A percentile compares a stretch with the other conserved stretches of the same genome.
Conservation (phyloP, 257 asterid genomes). For the Lithospermum erythrorhizon region DNA sequence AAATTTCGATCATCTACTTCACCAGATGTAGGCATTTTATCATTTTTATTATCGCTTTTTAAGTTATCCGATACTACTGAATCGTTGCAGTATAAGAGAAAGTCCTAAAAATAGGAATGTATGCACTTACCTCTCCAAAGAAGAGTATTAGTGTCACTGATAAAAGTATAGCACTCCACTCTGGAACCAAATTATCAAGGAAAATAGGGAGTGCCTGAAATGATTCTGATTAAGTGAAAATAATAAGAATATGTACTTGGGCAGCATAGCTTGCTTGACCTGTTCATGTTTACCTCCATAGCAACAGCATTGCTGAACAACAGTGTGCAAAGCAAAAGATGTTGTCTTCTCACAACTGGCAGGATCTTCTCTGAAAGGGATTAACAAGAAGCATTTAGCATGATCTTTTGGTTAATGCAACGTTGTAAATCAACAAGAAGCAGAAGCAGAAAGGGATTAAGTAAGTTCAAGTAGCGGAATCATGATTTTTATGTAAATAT, state of each 20-base stretch:
- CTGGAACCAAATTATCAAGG: conserved; percentile 44
- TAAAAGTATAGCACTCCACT: conserved; percentile 69
- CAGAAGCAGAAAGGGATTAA: not conserved
- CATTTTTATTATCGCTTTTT: not conserved
- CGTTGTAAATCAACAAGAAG: not conserved
- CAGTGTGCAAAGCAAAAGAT: conserved; percentile 71
- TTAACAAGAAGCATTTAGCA: too few relatives aligned
- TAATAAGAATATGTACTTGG: conserved; percentile 2
- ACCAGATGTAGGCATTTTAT: not conserved
- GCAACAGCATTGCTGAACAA: conserved; percentile 71
- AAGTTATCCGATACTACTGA: not conserved
- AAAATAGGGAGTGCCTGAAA: conserved; percentile 85
- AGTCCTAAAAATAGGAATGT: too few relatives aligned
- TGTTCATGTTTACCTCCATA: conserved; percentile 41
- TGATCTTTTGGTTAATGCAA: not conserved
- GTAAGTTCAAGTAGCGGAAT: too few relatives aligned
- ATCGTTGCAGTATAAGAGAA: too few relatives aligned
- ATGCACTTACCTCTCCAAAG: conserved; percentile 60
- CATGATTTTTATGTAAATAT: too few relatives aligned
- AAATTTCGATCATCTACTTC: not conserved
- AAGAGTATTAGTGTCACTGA: conserved; percentile 68
- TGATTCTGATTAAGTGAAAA: not conserved
- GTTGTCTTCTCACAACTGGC: conserved; percentile 56
- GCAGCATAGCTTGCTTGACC: not conserved
- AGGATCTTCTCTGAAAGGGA: conserved; percentile 46